These are phyloP conservation scores for Ogataea parapolymorpha DNA, from an alignment of 805 yeast genomes.

Conservation along the genomic window DNA sequence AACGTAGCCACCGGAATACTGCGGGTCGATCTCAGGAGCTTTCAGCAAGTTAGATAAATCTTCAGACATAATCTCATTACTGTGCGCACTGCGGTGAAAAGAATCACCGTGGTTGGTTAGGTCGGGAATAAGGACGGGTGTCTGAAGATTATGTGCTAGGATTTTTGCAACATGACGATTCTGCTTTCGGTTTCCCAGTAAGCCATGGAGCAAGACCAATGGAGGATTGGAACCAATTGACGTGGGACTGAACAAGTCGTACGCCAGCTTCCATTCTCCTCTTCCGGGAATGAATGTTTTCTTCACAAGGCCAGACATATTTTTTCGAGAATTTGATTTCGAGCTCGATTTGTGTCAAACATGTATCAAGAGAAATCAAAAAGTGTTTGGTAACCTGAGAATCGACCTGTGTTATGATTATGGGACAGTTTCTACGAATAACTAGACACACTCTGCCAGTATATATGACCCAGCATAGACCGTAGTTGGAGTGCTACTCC, in stretches of 20 bases:
- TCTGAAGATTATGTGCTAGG: slow-evolving; percentile 41
- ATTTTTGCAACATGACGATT: slow-evolving; percentile 70
- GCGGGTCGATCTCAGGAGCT: slow-evolving; percentile 3
- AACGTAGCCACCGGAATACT: slow-evolving; percentile 44
- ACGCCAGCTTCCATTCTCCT: slow-evolving; percentile 3
- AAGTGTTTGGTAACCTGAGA: too few species aligned
- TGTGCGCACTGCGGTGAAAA: slow-evolving; percentile 68
- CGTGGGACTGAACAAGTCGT: slow-evolving; percentile 10
- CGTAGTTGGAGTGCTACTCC: background rate
- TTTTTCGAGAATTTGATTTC: background rate
- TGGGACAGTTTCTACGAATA: too few species aligned
- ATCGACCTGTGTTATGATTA: too few species aligned
- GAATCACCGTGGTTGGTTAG: slow-evolving; percentile 88
- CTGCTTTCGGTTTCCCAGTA: slow-evolving; percentile 78
- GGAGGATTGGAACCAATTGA: slow-evolving; percentile 40
- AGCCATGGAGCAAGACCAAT: slow-evolving; percentile 78
- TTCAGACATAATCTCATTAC: slow-evolving; percentile 71
- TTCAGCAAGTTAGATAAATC: slow-evolving; percentile 66
- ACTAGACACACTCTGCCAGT: background rate
- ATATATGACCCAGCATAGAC: background rate
- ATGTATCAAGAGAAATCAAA: background rate
- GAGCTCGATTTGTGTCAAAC: background rate
- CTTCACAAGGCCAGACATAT: background rate
- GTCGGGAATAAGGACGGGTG: slow-evolving; percentile 67
- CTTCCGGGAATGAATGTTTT: background rate